These are phyloP conservation scores for Plantago ovata DNA, from an alignment of 257 asterid genomes.

Conservation along the genomic window DNA sequence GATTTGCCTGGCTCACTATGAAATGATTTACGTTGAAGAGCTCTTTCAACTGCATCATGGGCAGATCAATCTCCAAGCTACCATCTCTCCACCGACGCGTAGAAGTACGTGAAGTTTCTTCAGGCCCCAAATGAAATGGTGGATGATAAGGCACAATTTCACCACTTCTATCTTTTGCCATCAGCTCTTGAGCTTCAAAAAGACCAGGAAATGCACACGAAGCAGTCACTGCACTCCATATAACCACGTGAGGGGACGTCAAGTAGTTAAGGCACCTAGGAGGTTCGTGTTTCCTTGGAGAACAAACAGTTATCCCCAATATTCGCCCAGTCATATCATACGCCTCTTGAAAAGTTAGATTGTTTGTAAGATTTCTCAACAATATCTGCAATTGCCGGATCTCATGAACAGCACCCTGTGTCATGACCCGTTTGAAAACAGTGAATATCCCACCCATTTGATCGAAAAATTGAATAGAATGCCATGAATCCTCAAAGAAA, in stretches of 20 bases:
- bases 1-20: constrained; percentile 96
- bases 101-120: constrained; percentile 56
- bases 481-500: constrained; percentile 93
- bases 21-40: constrained; percentile 95
- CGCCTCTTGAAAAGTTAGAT: constrained; percentile 96
- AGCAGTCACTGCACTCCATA: constrained; percentile 98
- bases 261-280: constrained; percentile 96
- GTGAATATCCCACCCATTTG: constrained; percentile 81
- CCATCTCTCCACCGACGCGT: constrained; percentile 97
- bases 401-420: constrained; percentile 88
- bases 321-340: constrained; percentile 93
- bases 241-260: constrained; percentile 97
- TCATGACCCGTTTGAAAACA: constrained; percentile 76
- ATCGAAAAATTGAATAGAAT: constrained; percentile 74
- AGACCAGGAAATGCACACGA: constrained; percentile 98
- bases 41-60: constrained; percentile 97
- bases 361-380: constrained; percentile 81
- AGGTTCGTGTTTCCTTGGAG: constrained; percentile 96
- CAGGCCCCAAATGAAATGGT: constrained; percentile 86
- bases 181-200: constrained; percentile 95
- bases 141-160: constrained; percentile 96
- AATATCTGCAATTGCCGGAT: constrained; percentile 75
- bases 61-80: constrained; percentile 92
- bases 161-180: constrained; percentile 93
- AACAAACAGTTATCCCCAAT: constrained; percentile 89